Conservation (phyloP, 2,329 filamentous ascomycete genomes). For the Trichoderma sp. region DNA sequence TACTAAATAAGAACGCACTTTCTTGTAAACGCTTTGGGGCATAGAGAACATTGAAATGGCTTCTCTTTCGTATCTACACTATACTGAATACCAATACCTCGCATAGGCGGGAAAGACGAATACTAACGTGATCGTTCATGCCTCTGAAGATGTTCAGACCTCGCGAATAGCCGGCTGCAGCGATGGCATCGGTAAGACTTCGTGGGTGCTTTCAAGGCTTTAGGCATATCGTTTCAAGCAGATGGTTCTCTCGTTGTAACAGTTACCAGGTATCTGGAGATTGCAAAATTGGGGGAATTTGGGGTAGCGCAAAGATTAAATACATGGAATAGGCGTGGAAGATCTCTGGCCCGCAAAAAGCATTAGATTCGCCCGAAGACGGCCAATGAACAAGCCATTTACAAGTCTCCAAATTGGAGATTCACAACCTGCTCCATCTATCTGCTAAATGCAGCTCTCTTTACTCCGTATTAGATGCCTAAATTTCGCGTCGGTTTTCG, state of each 20-base stretch:
- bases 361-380: neutral
- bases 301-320: neutral
- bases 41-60: neutral
- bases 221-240: neutral
- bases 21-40: neutral
- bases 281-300: neutral
- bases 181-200: neutral
- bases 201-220: neutral
- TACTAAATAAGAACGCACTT: neutral
- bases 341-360: neutral
- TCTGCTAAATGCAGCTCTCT: neutral
- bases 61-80: slow-evolving; percentile 2
- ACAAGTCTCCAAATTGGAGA: neutral
- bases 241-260: neutral
- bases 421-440: neutral
- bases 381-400: neutral
- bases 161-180: neutral
- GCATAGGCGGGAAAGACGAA: too few species aligned
- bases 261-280: neutral
- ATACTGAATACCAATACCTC: neutral
- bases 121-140: neutral
- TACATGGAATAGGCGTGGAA: neutral
- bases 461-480: neutral
- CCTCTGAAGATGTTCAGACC: neutral
- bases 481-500: neutral